Evolutionary conservation across 768 basidiomycete species (phyloP), one percentile per base, ranked within the genome.

Genomic region (Crucibulum laeve): DNA sequence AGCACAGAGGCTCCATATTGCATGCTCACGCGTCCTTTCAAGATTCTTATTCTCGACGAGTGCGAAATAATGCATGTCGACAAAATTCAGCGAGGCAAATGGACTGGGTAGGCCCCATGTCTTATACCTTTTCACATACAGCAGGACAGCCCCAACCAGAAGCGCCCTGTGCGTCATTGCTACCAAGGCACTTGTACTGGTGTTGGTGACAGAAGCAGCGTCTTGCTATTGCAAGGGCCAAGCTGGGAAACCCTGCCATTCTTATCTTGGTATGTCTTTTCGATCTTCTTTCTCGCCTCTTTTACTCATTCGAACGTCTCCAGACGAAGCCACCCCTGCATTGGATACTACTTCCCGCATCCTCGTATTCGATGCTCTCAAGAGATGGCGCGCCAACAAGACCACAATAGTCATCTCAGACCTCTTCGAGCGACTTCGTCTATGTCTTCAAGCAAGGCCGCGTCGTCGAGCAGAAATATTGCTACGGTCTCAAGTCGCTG

Each of bases 321-420:
- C 52, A 88, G 87, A 89, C 51, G 87, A 89, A 68, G 82, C 84
- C 1, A 89, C 87, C 3, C 88, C 85, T 1, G 84, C 87, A 14
- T 71, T 98, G 45, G 95, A 97, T 61, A 79, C 84, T 10, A 84
- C 86, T 2, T 91, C 93, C 1, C 85, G 94, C 15, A 69, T 90
- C 18, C 77, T 92, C 35, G 90, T 97, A 15, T 90, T 91, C 40
- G 77, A 80, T 44, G 84, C 84, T 1, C 67, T 83, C 41, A 71
- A 71, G 54, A 62, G 63, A 2, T 91, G 87, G 86, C 74, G 90
- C 5, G 56, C 59, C 13, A 85, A 87, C 67, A 82, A 80, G 53
- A 97, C 91, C 4, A 96, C 91, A 4, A 83, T 94, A 57, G 84
- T 94, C 49, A 96, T 97, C 59, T 96, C 89, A 93, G 51, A 87